phyloP scores from a whole-genome alignment of 495 filamentous ascomycete species.

The Parmelia sp. region DNA sequence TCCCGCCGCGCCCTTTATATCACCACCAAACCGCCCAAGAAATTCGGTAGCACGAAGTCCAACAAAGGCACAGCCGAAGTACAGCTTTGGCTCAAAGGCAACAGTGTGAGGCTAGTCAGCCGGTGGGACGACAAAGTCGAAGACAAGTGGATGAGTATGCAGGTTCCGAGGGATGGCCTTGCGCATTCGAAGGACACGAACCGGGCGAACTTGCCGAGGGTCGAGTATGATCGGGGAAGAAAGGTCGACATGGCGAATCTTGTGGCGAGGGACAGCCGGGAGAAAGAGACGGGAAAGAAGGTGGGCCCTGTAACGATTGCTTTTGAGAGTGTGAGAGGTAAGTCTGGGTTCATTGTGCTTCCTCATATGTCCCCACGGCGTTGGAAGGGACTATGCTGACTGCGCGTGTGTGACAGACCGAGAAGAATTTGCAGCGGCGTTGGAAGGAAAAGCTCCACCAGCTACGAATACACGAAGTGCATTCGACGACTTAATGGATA shows the following conservation, averaged over 20 bases:
- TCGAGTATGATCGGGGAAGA: constrained; percentile 30
- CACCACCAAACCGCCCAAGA: constrained; percentile 29
- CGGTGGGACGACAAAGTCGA: constrained; percentile 34
- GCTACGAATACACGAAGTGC: constrained; percentile 6
- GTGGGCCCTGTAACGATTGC: constrained; percentile 32
- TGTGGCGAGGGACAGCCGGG: constrained; percentile 29
- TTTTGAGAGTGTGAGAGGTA: constrained; percentile 31
- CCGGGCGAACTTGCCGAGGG: constrained; percentile 27
- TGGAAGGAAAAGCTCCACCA: constrained; percentile 18
- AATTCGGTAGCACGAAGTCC: constrained; percentile 29
- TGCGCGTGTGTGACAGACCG: constrained; percentile 21
- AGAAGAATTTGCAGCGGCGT: constrained; percentile 28
- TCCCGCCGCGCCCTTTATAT: constrained; percentile 32
- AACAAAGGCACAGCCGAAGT: constrained; percentile 34
- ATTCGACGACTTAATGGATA: constrained; percentile 22
- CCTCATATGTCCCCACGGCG: neutral
- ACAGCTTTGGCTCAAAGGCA: constrained; percentile 33
- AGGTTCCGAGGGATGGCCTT: constrained; percentile 14
- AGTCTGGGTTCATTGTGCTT: too few species aligned
- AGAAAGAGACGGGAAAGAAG: constrained; percentile 23
- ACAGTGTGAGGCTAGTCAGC: constrained; percentile 13
- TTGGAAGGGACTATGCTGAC: neutral
- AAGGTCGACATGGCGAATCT: constrained; percentile 36
- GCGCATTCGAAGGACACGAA: constrained; percentile 26
- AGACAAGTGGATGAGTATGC: constrained; percentile 36